Percentiles rank a stretch among this genome's conserved stretches.
Evolutionary conservation across 371 early-diverging fungal genomes (phyloP).

Genomic region (Nematocida ausubeli): DNA sequence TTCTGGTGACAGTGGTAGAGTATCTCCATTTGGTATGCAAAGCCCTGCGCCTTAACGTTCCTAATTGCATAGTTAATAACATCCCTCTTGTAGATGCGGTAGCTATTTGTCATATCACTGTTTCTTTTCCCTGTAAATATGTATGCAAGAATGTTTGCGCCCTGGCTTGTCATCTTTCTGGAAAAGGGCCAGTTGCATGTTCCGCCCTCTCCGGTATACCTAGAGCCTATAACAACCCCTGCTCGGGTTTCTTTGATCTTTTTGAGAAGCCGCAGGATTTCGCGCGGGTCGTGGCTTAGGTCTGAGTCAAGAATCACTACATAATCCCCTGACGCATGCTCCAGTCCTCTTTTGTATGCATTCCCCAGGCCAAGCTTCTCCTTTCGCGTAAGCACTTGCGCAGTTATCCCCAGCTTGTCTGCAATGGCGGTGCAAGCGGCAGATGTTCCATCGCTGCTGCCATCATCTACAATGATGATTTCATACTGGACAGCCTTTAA

Average conservation of each 20-base stretch:
- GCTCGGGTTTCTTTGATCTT: conserved; percentile 71
- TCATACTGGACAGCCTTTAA: conserved; percentile 78
- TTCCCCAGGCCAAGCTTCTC: conserved; percentile 92
- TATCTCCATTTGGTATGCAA: conserved; percentile 99
- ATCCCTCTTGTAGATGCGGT: conserved; percentile 86
- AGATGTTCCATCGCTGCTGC: conserved; percentile 91
- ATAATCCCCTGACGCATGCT: conserved; percentile 83
- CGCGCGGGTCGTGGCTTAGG: conserved; percentile 95
- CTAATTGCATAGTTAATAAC: conserved; percentile 78
- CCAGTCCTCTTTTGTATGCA: conserved; percentile 88
- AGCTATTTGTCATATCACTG: conserved; percentile 89
- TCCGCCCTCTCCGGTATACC: conserved; percentile 75
- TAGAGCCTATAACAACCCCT: conserved; percentile 89
- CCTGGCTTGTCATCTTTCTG: conserved; percentile 88
- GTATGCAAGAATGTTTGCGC: conserved; percentile 89
- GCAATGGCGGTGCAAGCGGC: conserved; percentile 80
- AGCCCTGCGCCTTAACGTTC: conserved; percentile 83
- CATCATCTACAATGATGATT: conserved; percentile 93
- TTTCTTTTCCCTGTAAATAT: conserved; percentile 77
- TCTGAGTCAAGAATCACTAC: conserved; percentile 97
- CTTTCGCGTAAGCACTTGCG: conserved; percentile 79
- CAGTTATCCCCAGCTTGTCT: not conserved
- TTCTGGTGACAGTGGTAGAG: conserved; percentile 81
- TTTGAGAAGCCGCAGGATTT: conserved; percentile 74
- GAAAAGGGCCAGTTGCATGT: conserved; percentile 95